Conservation (phyloP, 352 stramenopile species). For the Phytophthora pistaciae region DNA sequence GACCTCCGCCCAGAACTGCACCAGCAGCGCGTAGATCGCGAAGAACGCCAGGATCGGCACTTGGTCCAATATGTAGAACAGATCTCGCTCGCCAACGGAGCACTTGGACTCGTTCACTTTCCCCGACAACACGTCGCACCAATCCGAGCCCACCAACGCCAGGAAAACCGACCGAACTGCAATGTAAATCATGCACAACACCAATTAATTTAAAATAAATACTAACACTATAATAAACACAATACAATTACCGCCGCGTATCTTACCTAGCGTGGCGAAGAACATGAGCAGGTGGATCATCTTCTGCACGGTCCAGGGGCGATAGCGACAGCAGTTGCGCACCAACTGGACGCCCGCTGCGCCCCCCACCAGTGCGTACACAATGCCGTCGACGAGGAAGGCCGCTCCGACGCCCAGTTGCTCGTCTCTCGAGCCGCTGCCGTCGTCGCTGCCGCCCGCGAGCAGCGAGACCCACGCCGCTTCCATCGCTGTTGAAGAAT, state of each 20-base stretch:
- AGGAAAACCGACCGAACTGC: slow-evolving; percentile 78
- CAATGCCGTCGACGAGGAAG: slow-evolving; percentile 75
- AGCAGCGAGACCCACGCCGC: slow-evolving; percentile 19
- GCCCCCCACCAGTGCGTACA: slow-evolving; percentile 73
- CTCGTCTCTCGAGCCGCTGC: slow-evolving; percentile 34
- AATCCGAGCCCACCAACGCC: slow-evolving; percentile 76
- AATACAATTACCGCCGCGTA: background rate
- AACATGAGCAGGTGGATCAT: slow-evolving; percentile 90
- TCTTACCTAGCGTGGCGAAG: slow-evolving; percentile 69
- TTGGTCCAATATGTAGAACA: slow-evolving; percentile 91
- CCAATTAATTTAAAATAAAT: background rate
- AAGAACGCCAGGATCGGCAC: slow-evolving; percentile 87
- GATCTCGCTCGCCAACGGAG: slow-evolving; percentile 67
- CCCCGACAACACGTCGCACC: slow-evolving; percentile 82
- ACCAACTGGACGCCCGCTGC: slow-evolving; percentile 73
- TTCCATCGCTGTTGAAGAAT: slow-evolving; percentile 32
- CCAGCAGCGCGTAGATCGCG: slow-evolving; percentile 80
- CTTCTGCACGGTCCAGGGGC: slow-evolving; percentile 89
- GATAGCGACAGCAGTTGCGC: slow-evolving; percentile 87
- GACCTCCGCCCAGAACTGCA: slow-evolving; percentile 91
- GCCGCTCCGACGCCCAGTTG: slow-evolving; percentile 61
- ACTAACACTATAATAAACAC: background rate
- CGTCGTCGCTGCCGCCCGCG: background rate
- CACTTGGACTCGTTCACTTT: slow-evolving; percentile 68
- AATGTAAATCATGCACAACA: slow-evolving; percentile 2